Percentiles rank a stretch among this genome's conserved stretches.
phyloP scores from a whole-genome alignment of 2,329 filamentous ascomycete species.

The Colletotrichum costaricense region DNA sequence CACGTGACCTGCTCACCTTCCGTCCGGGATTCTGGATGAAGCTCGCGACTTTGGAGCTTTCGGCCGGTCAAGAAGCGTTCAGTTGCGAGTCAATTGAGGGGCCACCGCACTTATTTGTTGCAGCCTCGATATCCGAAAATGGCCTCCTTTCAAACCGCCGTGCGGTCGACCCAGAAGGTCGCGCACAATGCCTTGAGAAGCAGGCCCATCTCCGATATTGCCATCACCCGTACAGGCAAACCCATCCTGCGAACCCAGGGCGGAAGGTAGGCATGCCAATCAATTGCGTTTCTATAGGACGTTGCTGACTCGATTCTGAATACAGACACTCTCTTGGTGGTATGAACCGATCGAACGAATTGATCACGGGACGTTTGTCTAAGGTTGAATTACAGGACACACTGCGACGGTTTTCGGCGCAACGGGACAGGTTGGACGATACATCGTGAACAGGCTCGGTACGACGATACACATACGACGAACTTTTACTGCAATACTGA shows the following conservation, averaged over 20 bases:
- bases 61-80: constrained; percentile 8
- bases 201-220: constrained; percentile 79
- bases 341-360: constrained; percentile 53
- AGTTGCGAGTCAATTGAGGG: constrained; percentile 39
- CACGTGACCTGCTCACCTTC: constrained; percentile 28
- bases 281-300: constrained; percentile 1
- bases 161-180: constrained; percentile 63
- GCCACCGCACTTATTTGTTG: constrained; percentile 25
- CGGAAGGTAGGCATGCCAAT: constrained; percentile 75
- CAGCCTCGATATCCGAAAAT: constrained; percentile 46
- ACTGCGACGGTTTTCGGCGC: constrained; percentile 98
- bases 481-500: neutral
- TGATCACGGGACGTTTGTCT: constrained; percentile 19
- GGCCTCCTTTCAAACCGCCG: constrained; percentile 67
- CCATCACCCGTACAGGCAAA: constrained; percentile 96
- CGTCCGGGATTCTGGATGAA: constrained; percentile 25
- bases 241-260: constrained; percentile 90
- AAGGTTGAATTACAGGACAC: constrained; percentile 71
- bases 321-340: constrained; percentile 86
- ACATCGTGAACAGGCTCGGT: constrained; percentile 96
- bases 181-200: constrained; percentile 60
- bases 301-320: constrained; percentile 7
- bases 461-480: constrained; percentile 43
- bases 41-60: constrained; percentile 30
- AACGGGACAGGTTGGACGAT: constrained; percentile 93